Conservation (phyloP, 257 asterid genomes). For the Lantana camara region DNA sequence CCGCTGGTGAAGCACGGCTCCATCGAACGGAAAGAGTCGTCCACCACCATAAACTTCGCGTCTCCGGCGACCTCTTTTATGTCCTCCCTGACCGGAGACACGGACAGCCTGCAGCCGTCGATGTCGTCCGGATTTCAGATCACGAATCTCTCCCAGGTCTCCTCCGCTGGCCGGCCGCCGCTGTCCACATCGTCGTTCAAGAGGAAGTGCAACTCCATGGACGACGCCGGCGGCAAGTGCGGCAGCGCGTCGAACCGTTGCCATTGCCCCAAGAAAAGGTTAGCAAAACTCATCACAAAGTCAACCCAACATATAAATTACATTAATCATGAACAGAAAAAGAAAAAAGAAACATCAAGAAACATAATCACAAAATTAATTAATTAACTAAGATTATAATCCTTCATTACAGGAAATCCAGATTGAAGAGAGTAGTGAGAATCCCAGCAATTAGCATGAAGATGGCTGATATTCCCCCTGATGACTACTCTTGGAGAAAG, state of each 20-base stretch:
- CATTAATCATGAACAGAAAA: background rate
- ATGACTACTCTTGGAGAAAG: slow-evolving; percentile 88
- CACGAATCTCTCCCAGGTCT: slow-evolving; percentile 71
- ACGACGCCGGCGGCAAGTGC: slow-evolving; percentile 55
- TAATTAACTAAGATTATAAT: background rate
- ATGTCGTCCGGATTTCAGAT: slow-evolving; percentile 86
- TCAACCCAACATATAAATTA: slow-evolving; percentile 22
- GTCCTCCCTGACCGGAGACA: slow-evolving; percentile 65
- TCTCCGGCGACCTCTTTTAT: slow-evolving; percentile 48
- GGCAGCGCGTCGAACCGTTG: slow-evolving; percentile 65
- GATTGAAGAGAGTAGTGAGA: slow-evolving; percentile 62
- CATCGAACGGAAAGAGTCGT: slow-evolving; percentile 60
- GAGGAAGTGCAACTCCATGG: slow-evolving; percentile 79
- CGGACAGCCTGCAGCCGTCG: slow-evolving; percentile 72
- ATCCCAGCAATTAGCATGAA: slow-evolving; percentile 81
- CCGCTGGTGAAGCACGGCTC: slow-evolving; percentile 46
- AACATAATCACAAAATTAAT: background rate
- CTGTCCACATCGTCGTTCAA: slow-evolving; percentile 74
- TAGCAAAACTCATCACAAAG: background rate
- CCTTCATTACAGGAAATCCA: slow-evolving; percentile 72
- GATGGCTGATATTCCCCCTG: slow-evolving; percentile 90
- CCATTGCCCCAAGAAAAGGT: slow-evolving; percentile 96
- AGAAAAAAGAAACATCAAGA: background rate
- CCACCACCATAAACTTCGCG: slow-evolving; percentile 73
- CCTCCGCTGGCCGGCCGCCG: slow-evolving; percentile 77